Conservation (phyloP, 2,329 filamentous ascomycete species). For the Graphilbum fragrans region DNA sequence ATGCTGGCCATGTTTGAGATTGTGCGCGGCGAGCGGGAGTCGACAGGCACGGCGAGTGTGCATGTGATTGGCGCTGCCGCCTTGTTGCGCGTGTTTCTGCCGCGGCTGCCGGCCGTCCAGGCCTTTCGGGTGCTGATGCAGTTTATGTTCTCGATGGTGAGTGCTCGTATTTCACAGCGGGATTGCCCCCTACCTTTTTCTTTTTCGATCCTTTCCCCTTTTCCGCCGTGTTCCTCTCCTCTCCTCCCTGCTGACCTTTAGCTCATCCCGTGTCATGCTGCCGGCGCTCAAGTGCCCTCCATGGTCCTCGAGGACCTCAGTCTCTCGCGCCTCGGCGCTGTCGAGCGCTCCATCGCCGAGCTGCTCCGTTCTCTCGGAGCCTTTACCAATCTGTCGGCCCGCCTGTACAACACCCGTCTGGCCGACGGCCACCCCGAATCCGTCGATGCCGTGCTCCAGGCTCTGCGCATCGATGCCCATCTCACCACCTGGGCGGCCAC, state of each 20-base stretch:
- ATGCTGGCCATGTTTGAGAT: constrained; percentile 51
- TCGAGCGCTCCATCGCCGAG: constrained; percentile 25
- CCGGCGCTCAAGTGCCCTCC: constrained; percentile 24
- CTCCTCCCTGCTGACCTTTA: background rate
- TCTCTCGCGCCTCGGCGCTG: constrained; percentile 18
- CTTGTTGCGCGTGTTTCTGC: constrained; percentile 35
- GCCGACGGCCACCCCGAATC: constrained; percentile 24
- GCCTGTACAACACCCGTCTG: constrained; percentile 20
- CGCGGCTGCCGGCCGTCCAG: constrained; percentile 24
- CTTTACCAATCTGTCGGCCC: constrained; percentile 26
- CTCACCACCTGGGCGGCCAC: constrained; percentile 26
- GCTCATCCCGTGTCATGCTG: constrained; percentile 32
- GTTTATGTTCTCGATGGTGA: constrained; percentile 43
- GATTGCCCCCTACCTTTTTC: too few relatives aligned
- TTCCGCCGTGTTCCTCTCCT: background rate
- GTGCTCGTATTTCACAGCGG: too few relatives aligned
- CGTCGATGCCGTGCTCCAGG: constrained; percentile 22
- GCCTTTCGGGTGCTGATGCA: constrained; percentile 41
- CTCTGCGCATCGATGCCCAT: constrained; percentile 25
- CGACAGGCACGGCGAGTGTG: constrained; percentile 38
- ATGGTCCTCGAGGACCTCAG: constrained; percentile 30
- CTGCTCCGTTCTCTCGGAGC: constrained; percentile 27
- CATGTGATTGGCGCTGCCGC: constrained; percentile 49
- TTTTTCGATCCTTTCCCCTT: background rate
- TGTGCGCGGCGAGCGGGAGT: constrained; percentile 32